These are phyloP conservation scores for Podaxis rugospora DNA, from an alignment of 768 basidiomycete species.

Conservation along the genomic window DNA sequence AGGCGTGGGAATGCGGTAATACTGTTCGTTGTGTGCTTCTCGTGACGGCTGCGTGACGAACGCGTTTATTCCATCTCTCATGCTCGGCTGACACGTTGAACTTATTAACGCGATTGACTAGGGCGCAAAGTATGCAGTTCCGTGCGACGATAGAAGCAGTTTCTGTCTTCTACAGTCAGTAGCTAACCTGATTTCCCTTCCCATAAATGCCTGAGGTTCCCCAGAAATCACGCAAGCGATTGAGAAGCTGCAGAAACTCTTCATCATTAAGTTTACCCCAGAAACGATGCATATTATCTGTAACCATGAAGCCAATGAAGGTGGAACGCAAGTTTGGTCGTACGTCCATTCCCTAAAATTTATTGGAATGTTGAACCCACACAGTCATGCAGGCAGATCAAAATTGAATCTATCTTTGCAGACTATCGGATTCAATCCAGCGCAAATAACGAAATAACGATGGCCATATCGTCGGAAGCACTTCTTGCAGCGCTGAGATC, in stretches of 20 bases:
- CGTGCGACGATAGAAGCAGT: constrained; percentile 27
- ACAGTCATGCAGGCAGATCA: constrained; percentile 45
- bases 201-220: neutral
- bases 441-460: constrained; percentile 73
- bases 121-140: constrained; percentile 23
- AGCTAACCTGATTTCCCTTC: neutral
- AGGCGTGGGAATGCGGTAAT: neutral
- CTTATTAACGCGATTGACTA: neutral
- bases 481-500: constrained; percentile 73
- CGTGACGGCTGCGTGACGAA: neutral
- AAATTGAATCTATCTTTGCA: constrained; percentile 62
- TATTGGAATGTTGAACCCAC: neutral
- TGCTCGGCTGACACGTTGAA: neutral
- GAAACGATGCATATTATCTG: constrained; percentile 79
- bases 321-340: constrained; percentile 85
- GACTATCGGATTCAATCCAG: constrained; percentile 87
- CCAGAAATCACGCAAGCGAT: constrained; percentile 77
- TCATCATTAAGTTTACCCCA: constrained; percentile 76
- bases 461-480: constrained; percentile 70
- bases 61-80: neutral
- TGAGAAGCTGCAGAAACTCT: constrained; percentile 81
- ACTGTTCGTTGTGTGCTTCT: neutral
- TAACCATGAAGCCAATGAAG: constrained; percentile 73
- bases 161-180: constrained; percentile 30
- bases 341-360: constrained; percentile 14